Percentiles rank a stretch among this genome's conserved stretches.
Conservation (phyloP, 768 basidiomycete genomes). For the Calocera viscosa region DNA sequence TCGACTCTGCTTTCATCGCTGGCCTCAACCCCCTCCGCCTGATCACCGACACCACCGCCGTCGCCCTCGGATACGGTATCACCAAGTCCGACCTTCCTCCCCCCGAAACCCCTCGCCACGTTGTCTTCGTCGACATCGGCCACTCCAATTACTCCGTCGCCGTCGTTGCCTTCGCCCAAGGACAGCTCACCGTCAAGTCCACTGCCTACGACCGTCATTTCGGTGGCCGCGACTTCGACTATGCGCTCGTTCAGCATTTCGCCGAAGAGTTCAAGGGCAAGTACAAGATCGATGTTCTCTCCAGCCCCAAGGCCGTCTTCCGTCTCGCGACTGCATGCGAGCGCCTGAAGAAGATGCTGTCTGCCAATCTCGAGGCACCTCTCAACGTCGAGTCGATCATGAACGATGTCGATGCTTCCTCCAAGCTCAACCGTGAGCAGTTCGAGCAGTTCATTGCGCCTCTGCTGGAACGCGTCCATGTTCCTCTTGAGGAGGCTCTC, state of each 20-base stretch:
- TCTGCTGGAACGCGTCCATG: conserved; percentile 63
- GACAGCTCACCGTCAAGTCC: conserved; percentile 72
- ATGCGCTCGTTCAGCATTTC: conserved; percentile 78
- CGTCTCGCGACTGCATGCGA: conserved; percentile 80
- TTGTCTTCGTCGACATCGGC: conserved; percentile 91
- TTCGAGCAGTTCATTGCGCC: conserved; percentile 66
- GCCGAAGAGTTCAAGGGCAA: conserved; percentile 86
- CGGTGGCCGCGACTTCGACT: conserved; percentile 94
- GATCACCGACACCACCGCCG: conserved; percentile 94
- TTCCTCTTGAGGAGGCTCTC: conserved; percentile 67
- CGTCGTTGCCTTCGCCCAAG: conserved; percentile 88
- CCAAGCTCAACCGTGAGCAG: conserved; percentile 67
- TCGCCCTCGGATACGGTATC: conserved; percentile 95
- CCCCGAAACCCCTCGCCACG: conserved; percentile 64
- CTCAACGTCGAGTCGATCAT: conserved; percentile 92
- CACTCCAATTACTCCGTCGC: conserved; percentile 82
- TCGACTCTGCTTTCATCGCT: conserved; percentile 82
- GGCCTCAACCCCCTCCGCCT: conserved; percentile 83
- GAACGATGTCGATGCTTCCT: conserved; percentile 88
- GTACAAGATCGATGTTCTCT: conserved; percentile 93
- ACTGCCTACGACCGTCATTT: conserved; percentile 88
- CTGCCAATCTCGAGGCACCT: conserved; percentile 80
- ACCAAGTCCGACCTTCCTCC: conserved; percentile 91
- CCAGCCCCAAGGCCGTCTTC: conserved; percentile 86
- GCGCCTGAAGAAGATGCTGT: conserved; percentile 90